Evolutionary conservation across 345 rosid species (phyloP).

Genomic region (Salix udensis): DNA sequence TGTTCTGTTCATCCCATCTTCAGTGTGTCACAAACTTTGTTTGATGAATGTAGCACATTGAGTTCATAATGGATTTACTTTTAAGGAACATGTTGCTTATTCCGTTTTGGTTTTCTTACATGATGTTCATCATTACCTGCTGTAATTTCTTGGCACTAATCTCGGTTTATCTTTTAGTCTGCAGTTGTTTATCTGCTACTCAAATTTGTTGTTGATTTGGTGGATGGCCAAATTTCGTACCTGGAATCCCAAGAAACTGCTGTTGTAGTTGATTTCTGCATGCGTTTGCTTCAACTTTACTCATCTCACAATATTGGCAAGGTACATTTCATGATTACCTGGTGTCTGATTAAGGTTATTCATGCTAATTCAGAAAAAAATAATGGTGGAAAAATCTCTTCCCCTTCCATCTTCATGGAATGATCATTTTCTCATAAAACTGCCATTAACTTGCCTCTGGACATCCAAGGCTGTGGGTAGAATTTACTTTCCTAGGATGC

Average conservation of each 20-base stretch:
- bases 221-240: constrained; percentile 92
- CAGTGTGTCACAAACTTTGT: not conserved
- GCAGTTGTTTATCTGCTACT: constrained; percentile 89
- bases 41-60: constrained; percentile 1
- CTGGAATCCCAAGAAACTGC: constrained; percentile 84
- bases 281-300: constrained; percentile 85
- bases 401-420: not conserved
- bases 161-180: constrained; percentile 51
- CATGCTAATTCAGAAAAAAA: constrained; percentile 11
- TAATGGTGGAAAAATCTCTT: not conserved
- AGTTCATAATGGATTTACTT: not conserved
- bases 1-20: not conserved
- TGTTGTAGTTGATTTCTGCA: constrained; percentile 75
- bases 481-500: not conserved
- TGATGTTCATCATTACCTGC: not conserved
- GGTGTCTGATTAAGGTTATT: not conserved
- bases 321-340: constrained; percentile 38
- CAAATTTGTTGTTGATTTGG: constrained; percentile 92
- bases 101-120: not conserved
- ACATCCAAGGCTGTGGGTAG: not conserved
- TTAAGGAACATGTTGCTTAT: constrained; percentile 3
- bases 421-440: not conserved
- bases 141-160: constrained; percentile 17
- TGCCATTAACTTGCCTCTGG: not conserved
- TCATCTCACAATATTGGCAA: constrained; percentile 97